These are phyloP conservation scores for Trichoderma sp. DNA, from an alignment of 2,329 filamentous ascomycete species.

Conservation along the genomic window DNA sequence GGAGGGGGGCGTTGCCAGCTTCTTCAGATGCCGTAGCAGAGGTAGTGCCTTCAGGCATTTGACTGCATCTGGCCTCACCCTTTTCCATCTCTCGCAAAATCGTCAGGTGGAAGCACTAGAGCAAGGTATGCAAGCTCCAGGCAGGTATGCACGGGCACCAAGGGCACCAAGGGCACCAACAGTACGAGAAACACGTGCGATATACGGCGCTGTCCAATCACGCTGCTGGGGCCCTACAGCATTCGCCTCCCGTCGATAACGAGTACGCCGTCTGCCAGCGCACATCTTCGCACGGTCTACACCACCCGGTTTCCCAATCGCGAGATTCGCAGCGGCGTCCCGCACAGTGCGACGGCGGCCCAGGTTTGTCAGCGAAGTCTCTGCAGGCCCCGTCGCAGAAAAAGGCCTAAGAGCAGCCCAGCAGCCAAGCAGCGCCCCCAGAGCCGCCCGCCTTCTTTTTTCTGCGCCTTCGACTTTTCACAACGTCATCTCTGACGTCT, in stretches of 20 bases:
- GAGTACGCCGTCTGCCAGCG: background rate
- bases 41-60: background rate
- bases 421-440: slow-evolving; percentile 25
- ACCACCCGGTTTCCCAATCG: slow-evolving; percentile 19
- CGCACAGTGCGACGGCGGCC: slow-evolving; percentile 22
- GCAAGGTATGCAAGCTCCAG: background rate
- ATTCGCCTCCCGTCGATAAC: slow-evolving; percentile 10
- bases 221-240: background rate
- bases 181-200: slow-evolving; percentile 8
- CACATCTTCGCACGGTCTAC: background rate
- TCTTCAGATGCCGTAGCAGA: background rate
- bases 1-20: background rate
- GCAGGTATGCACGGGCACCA: slow-evolving; percentile 4
- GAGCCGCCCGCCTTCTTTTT: slow-evolving; percentile 38
- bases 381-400: slow-evolving; percentile 21
- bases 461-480: slow-evolving; percentile 45
- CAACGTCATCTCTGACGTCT: slow-evolving; percentile 57
- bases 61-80: background rate
- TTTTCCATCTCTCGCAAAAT: background rate
- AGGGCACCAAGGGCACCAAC: slow-evolving; percentile 15
- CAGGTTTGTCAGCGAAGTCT: slow-evolving; percentile 29
- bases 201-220: background rate
- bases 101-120: background rate
- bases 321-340: slow-evolving; percentile 11
- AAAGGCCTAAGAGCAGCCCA: slow-evolving; percentile 24